A percentile compares a stretch with the other conserved stretches of the same genome.
phyloP scores from a whole-genome alignment of 148 eudicot genomes.

The Chenopodium berlandieri region DNA sequence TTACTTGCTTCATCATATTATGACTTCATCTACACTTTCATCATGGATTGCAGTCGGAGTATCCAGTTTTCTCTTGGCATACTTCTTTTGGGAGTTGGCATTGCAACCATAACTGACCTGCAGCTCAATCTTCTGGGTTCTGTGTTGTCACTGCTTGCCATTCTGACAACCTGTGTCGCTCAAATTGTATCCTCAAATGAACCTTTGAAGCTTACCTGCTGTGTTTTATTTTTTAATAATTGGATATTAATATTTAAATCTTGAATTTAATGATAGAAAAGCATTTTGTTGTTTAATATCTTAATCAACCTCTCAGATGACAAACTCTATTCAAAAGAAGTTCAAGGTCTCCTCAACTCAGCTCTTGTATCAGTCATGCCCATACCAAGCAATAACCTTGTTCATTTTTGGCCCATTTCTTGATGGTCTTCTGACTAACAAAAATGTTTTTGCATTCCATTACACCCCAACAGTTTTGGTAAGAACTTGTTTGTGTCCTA shows the following conservation, averaged over 20 bases:
- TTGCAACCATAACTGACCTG: slow-evolving; percentile 45
- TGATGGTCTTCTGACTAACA: slow-evolving; percentile 74
- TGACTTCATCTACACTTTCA: slow-evolving; percentile 4
- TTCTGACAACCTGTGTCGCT: slow-evolving; percentile 44
- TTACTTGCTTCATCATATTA: not conserved
- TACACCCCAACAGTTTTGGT: slow-evolving; percentile 82
- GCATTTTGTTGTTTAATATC: slow-evolving; percentile 27
- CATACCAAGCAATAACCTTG: slow-evolving; percentile 85
- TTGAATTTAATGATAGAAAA: not conserved
- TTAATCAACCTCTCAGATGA: slow-evolving; percentile 70
- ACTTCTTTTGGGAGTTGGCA: slow-evolving; percentile 44
- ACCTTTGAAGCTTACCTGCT: not conserved
- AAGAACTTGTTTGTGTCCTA: slow-evolving; percentile 19
- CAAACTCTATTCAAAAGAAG: slow-evolving; percentile 94
- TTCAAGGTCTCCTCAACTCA: slow-evolving; percentile 97
- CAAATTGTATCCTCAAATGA: slow-evolving; percentile 44
- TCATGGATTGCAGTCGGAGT: slow-evolving; percentile 33
- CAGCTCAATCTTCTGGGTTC: slow-evolving; percentile 45
- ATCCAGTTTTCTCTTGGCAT: slow-evolving; percentile 37
- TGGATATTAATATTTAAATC: not conserved
- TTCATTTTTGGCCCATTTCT: slow-evolving; percentile 80
- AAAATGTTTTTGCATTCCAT: slow-evolving; percentile 85
- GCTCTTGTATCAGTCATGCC: slow-evolving; percentile 87
- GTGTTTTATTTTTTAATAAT: not conserved
- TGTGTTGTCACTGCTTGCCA: slow-evolving; percentile 43